A percentile compares a stretch with the other conserved stretches of the same genome.
Conservation (phyloP, 345 rosid genomes). For the Gossypium turneri region DNA sequence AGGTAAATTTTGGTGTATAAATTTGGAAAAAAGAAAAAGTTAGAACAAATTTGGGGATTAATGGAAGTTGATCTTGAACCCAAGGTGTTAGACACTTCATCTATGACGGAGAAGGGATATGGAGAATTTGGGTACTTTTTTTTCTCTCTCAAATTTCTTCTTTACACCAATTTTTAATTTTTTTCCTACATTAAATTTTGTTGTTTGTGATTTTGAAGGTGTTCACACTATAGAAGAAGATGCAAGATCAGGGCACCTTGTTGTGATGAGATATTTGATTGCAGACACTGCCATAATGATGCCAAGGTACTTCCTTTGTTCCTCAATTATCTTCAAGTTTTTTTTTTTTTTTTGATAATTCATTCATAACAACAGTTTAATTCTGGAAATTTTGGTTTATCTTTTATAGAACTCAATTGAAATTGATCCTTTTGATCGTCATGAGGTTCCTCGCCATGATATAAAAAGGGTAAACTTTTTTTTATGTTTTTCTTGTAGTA, state of each 20-base stretch:
- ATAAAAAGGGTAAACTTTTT: slow-evolving; percentile 46
- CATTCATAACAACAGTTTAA: neutral
- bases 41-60: neutral
- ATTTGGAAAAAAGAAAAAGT: neutral
- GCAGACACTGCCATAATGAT: slow-evolving; percentile 93
- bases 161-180: neutral
- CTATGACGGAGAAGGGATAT: slow-evolving; percentile 4
- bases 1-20: neutral
- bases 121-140: slow-evolving; percentile 4
- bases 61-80: slow-evolving; percentile 1
- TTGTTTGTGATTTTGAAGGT: slow-evolving; percentile 31
- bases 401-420: slow-evolving; percentile 52
- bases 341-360: neutral
- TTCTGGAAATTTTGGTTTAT: neutral
- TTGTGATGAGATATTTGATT: slow-evolving; percentile 70
- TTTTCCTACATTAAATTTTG: neutral
- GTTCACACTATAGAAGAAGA: slow-evolving; percentile 76
- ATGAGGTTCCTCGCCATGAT: slow-evolving; percentile 76
- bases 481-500: neutral
- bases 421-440: slow-evolving; percentile 45
- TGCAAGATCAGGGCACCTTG: slow-evolving; percentile 89
- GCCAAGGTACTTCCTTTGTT: slow-evolving; percentile 43
- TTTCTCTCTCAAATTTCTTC: neutral
- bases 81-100: neutral
- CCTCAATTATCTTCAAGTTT: neutral